Evolutionary conservation across 2,329 filamentous ascomycete genomes (phyloP).

Genomic region (Trichoderma pleuroti): DNA sequence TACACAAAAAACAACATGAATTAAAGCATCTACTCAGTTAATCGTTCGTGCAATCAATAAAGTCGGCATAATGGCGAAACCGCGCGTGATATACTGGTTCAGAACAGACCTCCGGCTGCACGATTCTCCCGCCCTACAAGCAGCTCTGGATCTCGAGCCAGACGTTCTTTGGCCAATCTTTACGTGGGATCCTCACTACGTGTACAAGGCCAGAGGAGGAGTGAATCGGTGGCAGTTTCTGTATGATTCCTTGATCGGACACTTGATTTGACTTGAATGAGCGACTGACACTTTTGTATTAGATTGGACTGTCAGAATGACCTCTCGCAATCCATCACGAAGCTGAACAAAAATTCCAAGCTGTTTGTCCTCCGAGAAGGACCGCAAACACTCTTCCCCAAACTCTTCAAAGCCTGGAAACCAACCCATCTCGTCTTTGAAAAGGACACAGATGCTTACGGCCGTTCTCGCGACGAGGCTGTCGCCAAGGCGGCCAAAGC

Average conservation of each 20-base stretch:
- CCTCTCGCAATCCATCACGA: conserved; percentile 62
- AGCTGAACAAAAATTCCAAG: conserved; percentile 67
- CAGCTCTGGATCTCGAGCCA: conserved; percentile 67
- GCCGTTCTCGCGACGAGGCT: conserved; percentile 57
- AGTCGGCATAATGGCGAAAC: conserved; percentile 28
- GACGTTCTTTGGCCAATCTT: conserved; percentile 70
- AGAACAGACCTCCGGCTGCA: conserved; percentile 74
- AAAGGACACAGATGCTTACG: conserved; percentile 74
- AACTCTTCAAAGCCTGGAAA: conserved; percentile 69
- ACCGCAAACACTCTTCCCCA: conserved; percentile 67
- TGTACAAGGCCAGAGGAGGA: conserved; percentile 67
- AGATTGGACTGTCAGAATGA: conserved; percentile 71
- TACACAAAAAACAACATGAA: not conserved
- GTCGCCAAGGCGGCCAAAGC: conserved; percentile 58
- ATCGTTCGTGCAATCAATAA: too few relatives aligned
- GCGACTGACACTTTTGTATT: not conserved
- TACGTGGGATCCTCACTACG: conserved; percentile 79
- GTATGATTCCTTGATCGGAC: conserved; percentile 37
- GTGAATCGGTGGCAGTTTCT: conserved; percentile 73
- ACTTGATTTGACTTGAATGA: too few relatives aligned
- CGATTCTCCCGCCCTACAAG: conserved; percentile 70
- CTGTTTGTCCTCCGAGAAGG: conserved; percentile 70
- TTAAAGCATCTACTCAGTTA: too few relatives aligned
- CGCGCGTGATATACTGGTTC: conserved; percentile 70
- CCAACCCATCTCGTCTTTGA: conserved; percentile 76